A percentile compares a stretch with the other conserved stretches of the same genome.
Conservation (phyloP, 192 early-diverging fungal genomes). For the Dimargaris verticillata region DNA sequence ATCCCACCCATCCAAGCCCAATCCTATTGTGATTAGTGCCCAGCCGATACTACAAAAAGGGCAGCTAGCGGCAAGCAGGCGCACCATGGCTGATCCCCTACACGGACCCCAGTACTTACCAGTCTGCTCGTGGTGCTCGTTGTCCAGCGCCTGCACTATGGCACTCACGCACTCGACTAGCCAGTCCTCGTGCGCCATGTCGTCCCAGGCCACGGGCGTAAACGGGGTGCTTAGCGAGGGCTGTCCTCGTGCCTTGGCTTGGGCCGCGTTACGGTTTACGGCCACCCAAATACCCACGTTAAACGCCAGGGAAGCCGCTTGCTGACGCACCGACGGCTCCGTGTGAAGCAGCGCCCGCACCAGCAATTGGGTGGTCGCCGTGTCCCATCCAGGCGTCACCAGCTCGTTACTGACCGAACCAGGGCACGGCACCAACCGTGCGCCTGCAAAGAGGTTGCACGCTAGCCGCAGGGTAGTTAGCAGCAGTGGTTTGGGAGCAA, state of each 20-base stretch:
- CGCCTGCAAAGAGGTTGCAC: slow-evolving; percentile 39
- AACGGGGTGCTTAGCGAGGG: neutral
- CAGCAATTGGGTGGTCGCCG: slow-evolving; percentile 18
- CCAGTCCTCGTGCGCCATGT: slow-evolving; percentile 44
- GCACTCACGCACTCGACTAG: slow-evolving; percentile 46
- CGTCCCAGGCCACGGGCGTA: neutral
- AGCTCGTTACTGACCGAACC: slow-evolving; percentile 29
- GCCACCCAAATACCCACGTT: slow-evolving; percentile 42
- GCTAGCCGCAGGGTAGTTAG: slow-evolving; percentile 43
- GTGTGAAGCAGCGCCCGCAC: slow-evolving; percentile 38
- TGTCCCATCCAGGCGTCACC: slow-evolving; percentile 23
- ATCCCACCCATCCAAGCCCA: neutral
- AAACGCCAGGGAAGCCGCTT: slow-evolving; percentile 46
- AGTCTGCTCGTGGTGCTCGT: slow-evolving; percentile 16
- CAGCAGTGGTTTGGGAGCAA: slow-evolving; percentile 29
- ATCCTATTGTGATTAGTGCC: neutral
- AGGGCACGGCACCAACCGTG: slow-evolving; percentile 16
- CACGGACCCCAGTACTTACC: no score
- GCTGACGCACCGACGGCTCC: slow-evolving; percentile 36
- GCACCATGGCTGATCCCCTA: no score
- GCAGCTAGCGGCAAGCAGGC: no score
- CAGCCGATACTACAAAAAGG: no score
- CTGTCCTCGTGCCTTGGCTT: slow-evolving; percentile 5
- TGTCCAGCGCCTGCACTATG: slow-evolving; percentile 36
- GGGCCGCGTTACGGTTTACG: slow-evolving; percentile 19